phyloP scores from a whole-genome alignment of 2,329 filamentous ascomycete species.

The Aspergillus alliaceus region DNA sequence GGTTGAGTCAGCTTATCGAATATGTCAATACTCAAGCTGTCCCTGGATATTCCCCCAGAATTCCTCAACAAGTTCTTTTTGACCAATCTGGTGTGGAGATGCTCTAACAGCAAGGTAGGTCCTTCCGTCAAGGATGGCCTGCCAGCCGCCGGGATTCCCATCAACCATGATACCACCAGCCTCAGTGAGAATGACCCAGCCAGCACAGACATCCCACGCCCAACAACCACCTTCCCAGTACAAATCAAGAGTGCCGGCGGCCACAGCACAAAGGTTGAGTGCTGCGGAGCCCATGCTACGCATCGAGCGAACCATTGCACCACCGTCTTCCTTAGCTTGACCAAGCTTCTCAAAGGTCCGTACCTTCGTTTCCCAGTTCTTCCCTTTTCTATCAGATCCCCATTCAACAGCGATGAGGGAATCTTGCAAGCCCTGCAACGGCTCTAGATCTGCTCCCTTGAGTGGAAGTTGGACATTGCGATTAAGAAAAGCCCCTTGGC shows the following conservation, averaged over 20 bases:
- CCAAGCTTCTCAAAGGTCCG: slow-evolving; percentile 54
- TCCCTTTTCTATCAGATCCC: slow-evolving; percentile 58
- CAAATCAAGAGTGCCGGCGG: slow-evolving; percentile 57
- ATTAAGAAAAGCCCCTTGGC: slow-evolving; percentile 54
- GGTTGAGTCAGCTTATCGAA: neutral
- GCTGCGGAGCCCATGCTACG: slow-evolving; percentile 60
- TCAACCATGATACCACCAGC: slow-evolving; percentile 61
- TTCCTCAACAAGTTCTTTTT: slow-evolving; percentile 43
- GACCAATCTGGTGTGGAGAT: slow-evolving; percentile 31
- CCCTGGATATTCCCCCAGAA: slow-evolving; percentile 44
- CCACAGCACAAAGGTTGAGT: slow-evolving; percentile 61
- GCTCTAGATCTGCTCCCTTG: slow-evolving; percentile 40
- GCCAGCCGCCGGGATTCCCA: slow-evolving; percentile 59
- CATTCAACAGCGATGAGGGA: slow-evolving; percentile 61
- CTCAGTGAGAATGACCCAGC: slow-evolving; percentile 61
- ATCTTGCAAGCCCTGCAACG: slow-evolving; percentile 50
- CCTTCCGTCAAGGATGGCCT: slow-evolving; percentile 56
- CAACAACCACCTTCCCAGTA: slow-evolving; percentile 68
- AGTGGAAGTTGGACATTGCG: slow-evolving; percentile 46
- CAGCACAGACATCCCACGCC: slow-evolving; percentile 67
- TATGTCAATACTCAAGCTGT: slow-evolving; percentile 33
- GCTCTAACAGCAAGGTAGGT: slow-evolving; percentile 50
- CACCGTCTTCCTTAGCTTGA: slow-evolving; percentile 52
- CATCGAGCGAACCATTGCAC: slow-evolving; percentile 63
- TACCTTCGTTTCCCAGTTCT: slow-evolving; percentile 58